A percentile compares a stretch with the other conserved stretches of the same genome.
phyloP scores from a whole-genome alignment of 2,329 filamentous ascomycete species.

The Penicillium digitatum region DNA sequence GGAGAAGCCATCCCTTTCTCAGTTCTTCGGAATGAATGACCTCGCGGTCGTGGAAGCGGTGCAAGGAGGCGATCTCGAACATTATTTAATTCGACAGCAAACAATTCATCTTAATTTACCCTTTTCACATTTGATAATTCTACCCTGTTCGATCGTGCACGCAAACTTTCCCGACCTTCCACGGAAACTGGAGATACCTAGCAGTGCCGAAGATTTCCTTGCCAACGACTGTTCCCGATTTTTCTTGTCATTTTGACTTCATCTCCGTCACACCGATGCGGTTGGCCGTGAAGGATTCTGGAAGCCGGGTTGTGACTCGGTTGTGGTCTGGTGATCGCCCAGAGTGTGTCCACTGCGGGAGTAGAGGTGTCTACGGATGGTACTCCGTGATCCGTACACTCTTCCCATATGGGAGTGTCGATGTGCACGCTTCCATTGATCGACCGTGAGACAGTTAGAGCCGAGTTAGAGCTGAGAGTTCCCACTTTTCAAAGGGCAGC shows the following conservation, averaged over 20 bases:
- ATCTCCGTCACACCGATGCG: not conserved
- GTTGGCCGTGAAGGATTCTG: constrained; percentile 6
- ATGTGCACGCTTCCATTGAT: constrained; percentile 4
- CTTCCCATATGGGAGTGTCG: not conserved
- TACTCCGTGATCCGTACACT: not conserved
- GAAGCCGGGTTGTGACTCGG: constrained; percentile 7
- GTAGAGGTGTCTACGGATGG: not conserved
- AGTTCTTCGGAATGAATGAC: constrained; percentile 12
- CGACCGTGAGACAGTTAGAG: not conserved
- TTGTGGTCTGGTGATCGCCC: constrained; percentile 3
- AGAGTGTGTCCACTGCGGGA: not conserved
- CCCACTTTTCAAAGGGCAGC: not conserved
- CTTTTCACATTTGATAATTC: not conserved
- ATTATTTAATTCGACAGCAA: constrained; percentile 9
- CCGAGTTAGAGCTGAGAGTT: not conserved
- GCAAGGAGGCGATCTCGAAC: constrained; percentile 14
- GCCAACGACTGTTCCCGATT: not conserved
- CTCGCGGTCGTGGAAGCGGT: constrained; percentile 16
- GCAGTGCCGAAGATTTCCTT: not conserved
- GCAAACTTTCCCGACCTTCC: not conserved
- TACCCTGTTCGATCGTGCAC: not conserved
- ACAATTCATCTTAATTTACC: not conserved
- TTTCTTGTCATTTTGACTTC: not conserved
- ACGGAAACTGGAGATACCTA: not conserved
- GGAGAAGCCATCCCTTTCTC: constrained; percentile 7